Evolutionary conservation across 1,284 basidiomycete species (phyloP).

Genomic region (Tremellales sp.): DNA sequence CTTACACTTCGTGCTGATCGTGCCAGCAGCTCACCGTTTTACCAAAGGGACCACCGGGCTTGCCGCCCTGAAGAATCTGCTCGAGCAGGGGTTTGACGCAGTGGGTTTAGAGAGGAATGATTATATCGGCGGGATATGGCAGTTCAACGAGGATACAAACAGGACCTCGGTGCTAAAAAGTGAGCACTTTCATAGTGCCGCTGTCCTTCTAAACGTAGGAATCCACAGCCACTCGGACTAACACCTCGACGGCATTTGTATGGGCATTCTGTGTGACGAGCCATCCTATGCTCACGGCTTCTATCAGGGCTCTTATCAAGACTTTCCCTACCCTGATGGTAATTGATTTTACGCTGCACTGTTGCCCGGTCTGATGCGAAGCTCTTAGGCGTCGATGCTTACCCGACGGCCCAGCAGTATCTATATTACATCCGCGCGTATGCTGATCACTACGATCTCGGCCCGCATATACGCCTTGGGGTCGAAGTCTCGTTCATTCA

Average conservation of each 20-base stretch:
- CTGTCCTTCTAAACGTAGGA: too few relatives aligned
- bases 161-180: conserved; percentile 12
- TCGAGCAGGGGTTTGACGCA: conserved; percentile 10
- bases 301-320: conserved; percentile 5
- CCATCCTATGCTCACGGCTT: neutral
- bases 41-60: conserved; percentile 7
- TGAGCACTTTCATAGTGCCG: too few relatives aligned
- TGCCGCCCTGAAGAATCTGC: conserved; percentile 7
- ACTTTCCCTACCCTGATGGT: conserved; percentile 13
- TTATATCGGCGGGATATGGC: conserved; percentile 15
- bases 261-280: neutral
- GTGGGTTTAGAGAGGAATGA: conserved; percentile 9
- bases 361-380: neutral
- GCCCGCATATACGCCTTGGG: conserved; percentile 1
- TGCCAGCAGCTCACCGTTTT: too few relatives aligned
- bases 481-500: neutral
- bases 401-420: conserved; percentile 6
- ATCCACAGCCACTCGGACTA: conserved; percentile 4
- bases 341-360: neutral
- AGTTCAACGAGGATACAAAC: conserved; percentile 3
- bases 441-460: conserved; percentile 8
- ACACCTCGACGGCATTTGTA: conserved; percentile 12
- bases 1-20: too few relatives aligned
- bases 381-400: conserved; percentile 4
- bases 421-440: conserved; percentile 11